Conservation (phyloP, 306 rosid genomes). For the Trifolium subterraneum region DNA sequence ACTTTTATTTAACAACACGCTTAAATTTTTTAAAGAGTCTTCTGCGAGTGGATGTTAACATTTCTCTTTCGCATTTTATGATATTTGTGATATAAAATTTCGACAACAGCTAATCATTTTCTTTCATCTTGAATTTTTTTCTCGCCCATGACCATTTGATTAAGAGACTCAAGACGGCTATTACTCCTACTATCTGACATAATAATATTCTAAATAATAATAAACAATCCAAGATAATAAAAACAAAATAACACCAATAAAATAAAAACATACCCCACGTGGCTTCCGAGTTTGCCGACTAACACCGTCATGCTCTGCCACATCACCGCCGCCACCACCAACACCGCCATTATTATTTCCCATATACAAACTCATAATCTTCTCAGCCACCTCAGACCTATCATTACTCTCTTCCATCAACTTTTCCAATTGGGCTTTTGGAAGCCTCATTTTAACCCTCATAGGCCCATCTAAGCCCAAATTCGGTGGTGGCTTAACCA, state of each 20-base stretch:
- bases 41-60: no score
- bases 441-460: constrained; percentile 71
- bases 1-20: no score
- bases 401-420: constrained; percentile 70
- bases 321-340: neutral
- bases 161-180: no score
- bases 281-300: constrained; percentile 43
- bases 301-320: constrained; percentile 44
- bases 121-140: no score
- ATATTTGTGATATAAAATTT: no score
- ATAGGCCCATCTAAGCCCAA: constrained; percentile 44
- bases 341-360: neutral
- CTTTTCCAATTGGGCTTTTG: constrained; percentile 64
- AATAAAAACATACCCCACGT: constrained; percentile 51
- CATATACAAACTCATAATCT: constrained; percentile 63
- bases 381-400: constrained; percentile 61
- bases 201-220: no score
- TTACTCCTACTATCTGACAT: no score
- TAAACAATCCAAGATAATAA: neutral
- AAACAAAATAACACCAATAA: neutral
- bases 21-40: no score
- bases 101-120: no score
- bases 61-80: no score
- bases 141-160: no score
- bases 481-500: neutral